A percentile compares a stretch with the other conserved stretches of the same genome.
phyloP scores from a whole-genome alignment of 2,329 filamentous ascomycete genomes.

The Curvularia verruculosa region DNA sequence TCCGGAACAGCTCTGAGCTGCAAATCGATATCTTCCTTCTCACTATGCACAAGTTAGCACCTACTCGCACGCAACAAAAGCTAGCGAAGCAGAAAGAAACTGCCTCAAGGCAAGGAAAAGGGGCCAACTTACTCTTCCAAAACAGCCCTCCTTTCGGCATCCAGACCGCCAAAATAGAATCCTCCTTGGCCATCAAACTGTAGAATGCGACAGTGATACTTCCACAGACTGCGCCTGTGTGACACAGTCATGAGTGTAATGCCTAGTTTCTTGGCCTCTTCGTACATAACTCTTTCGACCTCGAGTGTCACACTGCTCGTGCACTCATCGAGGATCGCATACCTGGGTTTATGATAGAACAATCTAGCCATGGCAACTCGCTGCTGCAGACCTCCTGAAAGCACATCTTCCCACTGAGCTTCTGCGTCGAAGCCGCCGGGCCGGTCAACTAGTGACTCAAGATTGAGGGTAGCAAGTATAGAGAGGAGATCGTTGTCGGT shows the following conservation, averaged over 20 bases:
- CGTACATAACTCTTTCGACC: slow-evolving; percentile 95
- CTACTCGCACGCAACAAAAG: not conserved
- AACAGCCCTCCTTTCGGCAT: slow-evolving; percentile 82
- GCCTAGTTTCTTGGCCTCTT: slow-evolving; percentile 86
- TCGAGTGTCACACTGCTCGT: slow-evolving; percentile 94
- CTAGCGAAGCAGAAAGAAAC: not conserved
- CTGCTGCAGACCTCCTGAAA: slow-evolving; percentile 92
- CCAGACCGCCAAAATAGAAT: slow-evolving; percentile 86
- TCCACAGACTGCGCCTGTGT: slow-evolving; percentile 90
- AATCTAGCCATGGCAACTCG: slow-evolving; percentile 94
- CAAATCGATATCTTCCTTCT: slow-evolving; percentile 92
- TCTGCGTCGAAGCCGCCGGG: slow-evolving; percentile 90
- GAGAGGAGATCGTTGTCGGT: slow-evolving; percentile 79
- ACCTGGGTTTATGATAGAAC: slow-evolving; percentile 91
- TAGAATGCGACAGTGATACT: slow-evolving; percentile 91
- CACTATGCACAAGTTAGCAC: slow-evolving; percentile 54
- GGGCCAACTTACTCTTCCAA: slow-evolving; percentile 73
- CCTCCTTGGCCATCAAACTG: slow-evolving; percentile 96
- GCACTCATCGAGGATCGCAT: slow-evolving; percentile 96
- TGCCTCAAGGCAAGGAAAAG: not conserved
- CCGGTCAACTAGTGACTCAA: slow-evolving; percentile 80
- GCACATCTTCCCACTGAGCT: slow-evolving; percentile 93
- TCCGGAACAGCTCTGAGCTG: slow-evolving; percentile 85
- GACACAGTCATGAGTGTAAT: slow-evolving; percentile 98
- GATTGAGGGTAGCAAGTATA: slow-evolving; percentile 79